Evolutionary conservation across 202 grass and related monocot genomes (phyloP).

Genomic region (Elaeis oleifera): DNA sequence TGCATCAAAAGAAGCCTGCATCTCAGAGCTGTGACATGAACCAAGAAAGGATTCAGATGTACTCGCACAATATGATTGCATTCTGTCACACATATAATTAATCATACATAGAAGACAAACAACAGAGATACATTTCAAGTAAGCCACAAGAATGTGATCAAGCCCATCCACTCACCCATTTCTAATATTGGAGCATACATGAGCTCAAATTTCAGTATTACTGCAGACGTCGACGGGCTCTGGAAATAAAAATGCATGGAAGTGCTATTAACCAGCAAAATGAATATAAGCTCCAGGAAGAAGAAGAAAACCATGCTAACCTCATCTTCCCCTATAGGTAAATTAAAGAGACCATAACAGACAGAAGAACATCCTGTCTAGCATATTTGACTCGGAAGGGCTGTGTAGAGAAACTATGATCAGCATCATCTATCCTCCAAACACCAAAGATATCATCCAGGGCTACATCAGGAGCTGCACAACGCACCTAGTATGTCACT

Average conservation of each 20-base stretch:
- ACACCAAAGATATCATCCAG: slow-evolving; percentile 51
- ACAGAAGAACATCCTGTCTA: slow-evolving; percentile 88
- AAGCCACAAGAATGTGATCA: background rate
- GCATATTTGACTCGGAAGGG: slow-evolving; percentile 77
- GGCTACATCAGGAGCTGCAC: slow-evolving; percentile 69
- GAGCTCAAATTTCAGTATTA: slow-evolving; percentile 91
- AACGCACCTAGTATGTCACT: slow-evolving; percentile 85
- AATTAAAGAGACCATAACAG: slow-evolving; percentile 87
- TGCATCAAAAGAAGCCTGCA: slow-evolving; percentile 44
- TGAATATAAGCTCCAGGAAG: background rate
- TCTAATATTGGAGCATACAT: slow-evolving; percentile 51
- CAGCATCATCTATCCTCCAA: slow-evolving; percentile 83
- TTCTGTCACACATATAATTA: no score
- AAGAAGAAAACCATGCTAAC: slow-evolving; percentile 28
- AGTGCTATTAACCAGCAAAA: background rate
- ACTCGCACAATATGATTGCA: no score
- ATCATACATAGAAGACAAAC: no score
- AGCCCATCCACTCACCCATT: slow-evolving; percentile 34
- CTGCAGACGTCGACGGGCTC: slow-evolving; percentile 55
- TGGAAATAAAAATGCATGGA: slow-evolving; percentile 22
- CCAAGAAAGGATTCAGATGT: slow-evolving; percentile 12
- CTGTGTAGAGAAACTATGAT: slow-evolving; percentile 89
- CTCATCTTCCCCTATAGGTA: slow-evolving; percentile 61
- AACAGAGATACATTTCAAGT: no score
- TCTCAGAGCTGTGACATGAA: slow-evolving; percentile 56